Evolutionary conservation across 345 rosid species (phyloP), one percentile per base, ranked within the genome.

Genomic region (Microcos paniculata): DNA sequence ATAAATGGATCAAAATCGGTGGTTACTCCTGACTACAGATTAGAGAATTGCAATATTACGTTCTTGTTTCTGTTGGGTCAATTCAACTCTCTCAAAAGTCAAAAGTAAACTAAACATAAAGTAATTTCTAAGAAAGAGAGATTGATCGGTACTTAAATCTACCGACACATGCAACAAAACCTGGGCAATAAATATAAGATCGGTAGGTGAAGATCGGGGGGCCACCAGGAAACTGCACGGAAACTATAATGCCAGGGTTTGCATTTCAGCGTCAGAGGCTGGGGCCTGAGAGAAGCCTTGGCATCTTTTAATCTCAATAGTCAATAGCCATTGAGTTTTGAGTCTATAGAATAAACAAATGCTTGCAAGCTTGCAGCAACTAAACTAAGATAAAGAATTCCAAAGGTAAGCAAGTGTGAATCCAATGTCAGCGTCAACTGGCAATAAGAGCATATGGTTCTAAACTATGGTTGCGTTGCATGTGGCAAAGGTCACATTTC

Each of bases 351-450:
- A 73, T 58, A 43, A 9, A 45, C 15, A 58, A 8, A 61, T 73
- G 79, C 74, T 80, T 87, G 87, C 85, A 78, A 87, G 87, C 85
- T 87, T 79, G 87, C 90, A 82, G 73, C 86, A 66, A 84, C 85
- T 77, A 64, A 0, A 62, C 18, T 4, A 40, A 40, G 35, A 33
- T 42, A 64, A 28, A 67, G 76, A 74, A 77, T 62, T 56, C 65
- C 31, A 45, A 75, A 42, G 7, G 8, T 35, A 1, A 58, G 18
- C 38, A 24, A 58, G 71, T 76, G 52, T 75, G 70, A 71, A 38
- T 82, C 84, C 80, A 75, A 73, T 76, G 77, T 78, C 78, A 63
- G 59, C 59, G 72, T 57, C 69, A 52, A 49, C 70, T 11, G 76
- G 52, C 65, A 59, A 21, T 42, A 72, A 24, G n/a, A n/a, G 40